Evolutionary conservation across 2,329 filamentous ascomycete genomes (phyloP).

Genomic region (Hypoxylon rubiginosum): DNA sequence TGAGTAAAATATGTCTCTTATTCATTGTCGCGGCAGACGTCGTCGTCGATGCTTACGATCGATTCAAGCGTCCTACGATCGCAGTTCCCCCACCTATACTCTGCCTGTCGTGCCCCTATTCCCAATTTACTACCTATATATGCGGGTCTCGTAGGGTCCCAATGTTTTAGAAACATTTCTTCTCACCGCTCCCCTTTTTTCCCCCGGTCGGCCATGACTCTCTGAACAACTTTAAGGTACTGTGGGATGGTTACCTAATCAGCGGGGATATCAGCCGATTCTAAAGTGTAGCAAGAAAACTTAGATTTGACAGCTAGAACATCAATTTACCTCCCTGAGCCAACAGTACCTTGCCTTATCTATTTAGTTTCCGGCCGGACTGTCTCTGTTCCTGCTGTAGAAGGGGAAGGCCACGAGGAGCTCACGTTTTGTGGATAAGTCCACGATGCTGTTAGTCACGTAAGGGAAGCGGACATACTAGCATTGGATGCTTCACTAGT

Average conservation of each 20-base stretch:
- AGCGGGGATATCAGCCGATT: too few species aligned
- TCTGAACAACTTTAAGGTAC: too few species aligned
- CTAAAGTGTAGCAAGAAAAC: too few species aligned
- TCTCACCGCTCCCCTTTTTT: not conserved
- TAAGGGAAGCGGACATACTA: not conserved
- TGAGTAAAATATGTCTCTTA: constrained; percentile 4
- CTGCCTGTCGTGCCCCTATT: not conserved
- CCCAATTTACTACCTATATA: not conserved
- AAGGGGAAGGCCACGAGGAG: constrained; percentile 6
- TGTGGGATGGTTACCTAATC: too few species aligned
- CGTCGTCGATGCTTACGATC: constrained; percentile 10
- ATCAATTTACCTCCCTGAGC: not conserved
- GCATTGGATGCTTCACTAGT: not conserved
- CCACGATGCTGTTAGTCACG: not conserved
- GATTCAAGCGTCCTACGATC: constrained; percentile 7
- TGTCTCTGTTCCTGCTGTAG: not conserved
- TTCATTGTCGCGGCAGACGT: constrained; percentile 8
- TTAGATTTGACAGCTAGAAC: too few species aligned
- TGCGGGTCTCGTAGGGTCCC: constrained; percentile 15
- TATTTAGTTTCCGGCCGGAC: not conserved
- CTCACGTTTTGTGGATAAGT: not conserved
- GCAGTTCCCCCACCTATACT: not conserved
- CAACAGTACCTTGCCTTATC: not conserved
- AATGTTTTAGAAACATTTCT: constrained; percentile 6
- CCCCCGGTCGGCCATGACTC: not conserved